These are phyloP conservation scores for Mycocentrospora acerina DNA, from an alignment of 2,329 filamentous ascomycete genomes.

Conservation along the genomic window DNA sequence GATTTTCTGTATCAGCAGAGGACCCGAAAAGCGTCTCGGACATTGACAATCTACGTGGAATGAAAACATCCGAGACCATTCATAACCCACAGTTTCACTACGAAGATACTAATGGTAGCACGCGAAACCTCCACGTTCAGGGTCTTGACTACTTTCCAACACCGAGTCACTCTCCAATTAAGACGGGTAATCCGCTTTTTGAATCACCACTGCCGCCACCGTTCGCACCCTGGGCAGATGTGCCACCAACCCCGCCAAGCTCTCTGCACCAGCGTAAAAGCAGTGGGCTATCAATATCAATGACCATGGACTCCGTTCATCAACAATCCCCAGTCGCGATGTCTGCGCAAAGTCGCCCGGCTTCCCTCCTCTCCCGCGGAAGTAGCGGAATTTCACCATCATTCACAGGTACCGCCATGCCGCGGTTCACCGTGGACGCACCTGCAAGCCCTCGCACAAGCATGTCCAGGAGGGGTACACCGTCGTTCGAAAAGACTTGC, in stretches of 20 bases:
- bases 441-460: slow-evolving; percentile 9
- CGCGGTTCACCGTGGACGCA: slow-evolving; percentile 1
- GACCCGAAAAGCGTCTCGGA: slow-evolving; percentile 11
- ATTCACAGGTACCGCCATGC: slow-evolving; percentile 10
- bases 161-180: slow-evolving; percentile 23
- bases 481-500: slow-evolving; percentile 23
- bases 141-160: slow-evolving; percentile 20
- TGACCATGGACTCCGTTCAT: slow-evolving; percentile 1
- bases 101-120: slow-evolving; percentile 6
- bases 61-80: slow-evolving; percentile 18
- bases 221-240: slow-evolving; percentile 25
- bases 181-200: slow-evolving; percentile 10
- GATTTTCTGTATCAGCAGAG: slow-evolving; percentile 16
- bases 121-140: slow-evolving; percentile 10
- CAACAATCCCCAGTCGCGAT: slow-evolving; percentile 6
- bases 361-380: slow-evolving; percentile 16
- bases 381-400: slow-evolving; percentile 17
- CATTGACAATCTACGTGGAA: slow-evolving; percentile 11
- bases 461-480: slow-evolving; percentile 18
- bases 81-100: too few relatives aligned
- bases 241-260: slow-evolving; percentile 20
- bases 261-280: slow-evolving; percentile 13
- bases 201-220: slow-evolving; percentile 19
- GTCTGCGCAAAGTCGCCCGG: slow-evolving; percentile 12
- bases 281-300: slow-evolving; percentile 16